Base-by-base conservation (phyloP, 1,139 yeast genomes). In the Yamadazyma dendronema region DNA sequence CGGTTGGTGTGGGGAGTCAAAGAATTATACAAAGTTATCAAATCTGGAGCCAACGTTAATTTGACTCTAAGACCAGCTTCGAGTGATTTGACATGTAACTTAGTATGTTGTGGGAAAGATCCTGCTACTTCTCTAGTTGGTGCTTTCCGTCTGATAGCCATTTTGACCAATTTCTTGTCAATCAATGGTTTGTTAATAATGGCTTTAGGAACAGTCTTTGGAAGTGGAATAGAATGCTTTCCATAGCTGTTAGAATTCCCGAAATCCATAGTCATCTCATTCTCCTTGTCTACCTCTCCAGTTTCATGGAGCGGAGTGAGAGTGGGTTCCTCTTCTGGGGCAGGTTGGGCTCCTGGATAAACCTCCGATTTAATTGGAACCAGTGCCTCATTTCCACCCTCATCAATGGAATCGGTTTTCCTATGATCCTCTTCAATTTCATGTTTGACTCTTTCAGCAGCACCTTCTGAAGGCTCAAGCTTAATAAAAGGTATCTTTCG, bases 21-120 rank as follows among this genome's bases (percentile, higher is more conserved):
- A 16, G 67, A 59, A 32, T 71, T 65, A 52, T 74, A 75, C 19
- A 77, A 54, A 3, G 64, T 53, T 6, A 67, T 54, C 33, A 77
- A 50, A 23, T 71, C 65, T 4, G 76, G 70, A 2, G 72, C 72
- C 30, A 71, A 45, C 0, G 80, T 67, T 15, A 77, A 53, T 36
- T 76, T 65, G 8, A 77, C 70, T 43, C 71, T 62, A 10, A 79
- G 65, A 12, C 76, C 78, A 1, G 80, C 78, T 35, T 77, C 77
- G 21, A 77, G 55, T 4, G 79, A 76, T 41, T 76, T 69, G 4
- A 77, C 68, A 44, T 75, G 80, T 19, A 72, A 61, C 44, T 72
- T 72, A 3, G 48, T 45, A 22, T 29, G 22, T n/a, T 36, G 33
- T 3, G 30, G 16, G 10, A 14, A 26, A 11, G 34, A 12, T 13